Base-by-base conservation (phyloP, 2,329 filamentous ascomycete species). In the Fusarium dimerum region DNA sequence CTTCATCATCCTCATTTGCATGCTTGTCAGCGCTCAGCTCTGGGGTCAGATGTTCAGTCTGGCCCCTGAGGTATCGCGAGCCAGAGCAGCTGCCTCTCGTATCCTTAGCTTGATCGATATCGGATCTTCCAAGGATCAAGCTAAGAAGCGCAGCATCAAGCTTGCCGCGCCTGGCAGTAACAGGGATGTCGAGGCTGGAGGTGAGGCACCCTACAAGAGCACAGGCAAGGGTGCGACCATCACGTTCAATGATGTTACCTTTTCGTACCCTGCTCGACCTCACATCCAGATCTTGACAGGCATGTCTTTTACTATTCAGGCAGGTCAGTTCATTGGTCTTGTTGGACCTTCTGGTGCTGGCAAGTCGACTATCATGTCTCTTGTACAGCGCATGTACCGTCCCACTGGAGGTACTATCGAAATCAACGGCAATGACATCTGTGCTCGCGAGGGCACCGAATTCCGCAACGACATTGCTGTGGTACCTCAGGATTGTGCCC, bases 21-120 rank as follows among this genome's bases (percentile, higher is more conserved):
- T 92, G 61, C 78, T 92, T 2, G 84, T 91, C 39, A 87, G 85
- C 51, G 87, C 89, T 0, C 85, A 89, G 67, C 77, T 88, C 6
- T 89, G 86, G 77, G 86, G 87, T 10, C 85, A 90, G 62, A 84
- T 91, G 69, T 91, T 92, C 66, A 84, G 84, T 20, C 79, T 92
- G 1, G 87, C 88, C 0, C 88, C 88, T 1, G 88, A 92, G 57
- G 79, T 92, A n/a, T 84, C 86, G 1, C 81, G 83, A 42, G 88
- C 88, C 1, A 80, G 79, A 30, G 76, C 77, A 2, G 85, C 88
- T 3, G 82, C 84, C 11, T 79, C 78, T 6, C 75, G 83, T 36
- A 82, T 89, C 43, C 71, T 82, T 48, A 75, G 69, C 52, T 68
- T 83, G 26, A 76, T 83, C 45, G 72, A 77, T 43, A 66, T 81